These are phyloP conservation scores for Cryomyces minteri DNA, from an alignment of 495 filamentous ascomycete genomes.

Conservation along the genomic window DNA sequence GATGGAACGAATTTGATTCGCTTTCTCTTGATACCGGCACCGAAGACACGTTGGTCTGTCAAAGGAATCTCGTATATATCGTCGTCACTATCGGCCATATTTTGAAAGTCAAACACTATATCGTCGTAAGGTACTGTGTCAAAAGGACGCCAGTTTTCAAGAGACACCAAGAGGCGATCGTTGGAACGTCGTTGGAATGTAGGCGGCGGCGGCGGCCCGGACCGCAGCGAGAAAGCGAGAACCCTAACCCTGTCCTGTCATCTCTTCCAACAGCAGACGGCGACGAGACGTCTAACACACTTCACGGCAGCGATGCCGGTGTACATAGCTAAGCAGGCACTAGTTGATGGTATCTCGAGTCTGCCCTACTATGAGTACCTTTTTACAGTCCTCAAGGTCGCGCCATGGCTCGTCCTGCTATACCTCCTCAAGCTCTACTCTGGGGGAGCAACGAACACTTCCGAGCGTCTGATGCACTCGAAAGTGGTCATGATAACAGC, in stretches of 20 bases:
- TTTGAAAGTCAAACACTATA: too few relatives aligned
- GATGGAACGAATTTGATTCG: conserved; percentile 68
- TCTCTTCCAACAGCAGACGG: too few relatives aligned
- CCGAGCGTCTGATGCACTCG: conserved; percentile 78
- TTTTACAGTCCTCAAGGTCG: conserved; percentile 37
- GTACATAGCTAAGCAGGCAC: conserved; percentile 41
- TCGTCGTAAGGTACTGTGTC: too few relatives aligned
- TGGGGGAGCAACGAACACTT: conserved; percentile 50
- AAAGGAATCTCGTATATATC: conserved; percentile 50
- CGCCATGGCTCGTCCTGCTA: conserved; percentile 38
- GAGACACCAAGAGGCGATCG: too few relatives aligned
- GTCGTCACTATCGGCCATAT: conserved; percentile 18
- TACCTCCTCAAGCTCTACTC: conserved; percentile 60
- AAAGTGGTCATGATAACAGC: conserved; percentile 87
- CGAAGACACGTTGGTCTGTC: conserved; percentile 58
- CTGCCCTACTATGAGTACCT: conserved; percentile 35
- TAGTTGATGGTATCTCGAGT: conserved; percentile 43
- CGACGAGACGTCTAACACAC: too few relatives aligned
- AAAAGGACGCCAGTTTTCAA: too few relatives aligned
- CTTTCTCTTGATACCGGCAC: conserved; percentile 57
- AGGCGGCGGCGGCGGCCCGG: too few relatives aligned
- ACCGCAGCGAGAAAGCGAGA: too few relatives aligned
- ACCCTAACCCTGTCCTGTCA: too few relatives aligned
- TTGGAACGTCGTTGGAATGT: too few relatives aligned
- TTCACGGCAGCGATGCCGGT: conserved; percentile 47